A percentile compares a stretch with the other conserved stretches of the same genome.
Conservation (phyloP, 2,329 filamentous ascomycete genomes). For the Neopestalotiopsis rosae region DNA sequence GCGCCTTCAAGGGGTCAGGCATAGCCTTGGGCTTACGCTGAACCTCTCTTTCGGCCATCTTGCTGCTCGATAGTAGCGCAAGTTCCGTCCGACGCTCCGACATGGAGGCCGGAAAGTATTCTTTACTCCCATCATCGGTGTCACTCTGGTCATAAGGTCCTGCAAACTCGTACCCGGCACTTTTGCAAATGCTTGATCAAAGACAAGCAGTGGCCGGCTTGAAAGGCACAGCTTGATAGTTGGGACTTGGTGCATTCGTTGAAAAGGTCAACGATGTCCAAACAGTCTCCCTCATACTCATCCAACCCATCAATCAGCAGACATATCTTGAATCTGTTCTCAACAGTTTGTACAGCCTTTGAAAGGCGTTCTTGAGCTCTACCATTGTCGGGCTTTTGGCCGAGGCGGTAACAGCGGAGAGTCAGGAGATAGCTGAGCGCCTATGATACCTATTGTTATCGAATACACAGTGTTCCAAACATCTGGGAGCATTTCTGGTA, state of each 20-base stretch:
- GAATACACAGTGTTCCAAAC: background rate
- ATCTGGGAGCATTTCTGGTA: background rate
- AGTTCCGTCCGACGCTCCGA: background rate
- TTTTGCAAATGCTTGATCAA: constrained; percentile 7
- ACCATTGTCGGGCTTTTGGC: background rate
- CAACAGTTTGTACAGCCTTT: background rate
- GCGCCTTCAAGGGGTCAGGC: background rate
- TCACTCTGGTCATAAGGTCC: background rate
- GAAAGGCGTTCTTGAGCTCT: background rate
- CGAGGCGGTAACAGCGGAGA: background rate
- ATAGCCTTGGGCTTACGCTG: background rate
- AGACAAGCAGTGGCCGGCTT: constrained; percentile 6
- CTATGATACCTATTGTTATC: background rate
- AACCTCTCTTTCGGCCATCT: background rate
- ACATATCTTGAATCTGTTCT: background rate
- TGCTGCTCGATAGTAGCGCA: background rate
- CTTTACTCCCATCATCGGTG: background rate
- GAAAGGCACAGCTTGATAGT: constrained; percentile 4
- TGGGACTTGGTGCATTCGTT: background rate
- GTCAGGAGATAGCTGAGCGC: background rate
- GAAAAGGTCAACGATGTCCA: background rate
- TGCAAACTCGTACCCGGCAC: background rate
- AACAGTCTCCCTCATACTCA: constrained; percentile 1
- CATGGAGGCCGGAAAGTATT: background rate
- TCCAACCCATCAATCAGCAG: background rate